Conservation (phyloP, 2,329 filamentous ascomycete genomes). For the Sclerotinia glacialis region DNA sequence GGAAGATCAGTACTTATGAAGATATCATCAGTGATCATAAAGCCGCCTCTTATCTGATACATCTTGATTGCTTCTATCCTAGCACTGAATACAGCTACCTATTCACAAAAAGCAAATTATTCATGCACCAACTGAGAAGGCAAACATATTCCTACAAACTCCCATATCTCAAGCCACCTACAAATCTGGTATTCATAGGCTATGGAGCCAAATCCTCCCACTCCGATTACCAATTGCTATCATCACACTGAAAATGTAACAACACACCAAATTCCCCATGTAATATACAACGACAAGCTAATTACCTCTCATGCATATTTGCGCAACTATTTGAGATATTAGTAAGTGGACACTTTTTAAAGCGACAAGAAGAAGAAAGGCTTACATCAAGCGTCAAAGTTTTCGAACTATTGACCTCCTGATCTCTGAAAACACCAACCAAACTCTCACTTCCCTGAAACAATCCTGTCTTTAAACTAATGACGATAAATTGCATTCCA, state of each 20-base stretch:
- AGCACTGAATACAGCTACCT: not conserved
- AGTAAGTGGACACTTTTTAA: slow-evolving; percentile 18
- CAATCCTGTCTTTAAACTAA: slow-evolving; percentile 89
- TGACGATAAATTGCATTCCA: slow-evolving; percentile 99
- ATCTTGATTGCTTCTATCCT: not conserved
- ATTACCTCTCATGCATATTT: slow-evolving; percentile 33
- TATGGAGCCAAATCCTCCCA: not conserved
- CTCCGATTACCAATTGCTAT: not conserved
- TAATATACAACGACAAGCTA: slow-evolving; percentile 16
- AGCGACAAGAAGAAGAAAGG: slow-evolving; percentile 27
- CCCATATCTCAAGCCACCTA: slow-evolving; percentile 7
- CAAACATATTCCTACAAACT: slow-evolving; percentile 9
- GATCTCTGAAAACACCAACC: slow-evolving; percentile 93
- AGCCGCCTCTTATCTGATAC: not conserved
- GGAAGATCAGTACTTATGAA: not conserved
- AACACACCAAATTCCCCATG: not conserved
- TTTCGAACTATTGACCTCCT: slow-evolving; percentile 87
- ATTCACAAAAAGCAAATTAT: slow-evolving; percentile 6
- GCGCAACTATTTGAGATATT: slow-evolving; percentile 29
- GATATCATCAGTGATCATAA: not conserved
- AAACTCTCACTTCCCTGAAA: slow-evolving; percentile 96
- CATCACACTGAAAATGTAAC: slow-evolving; percentile 4
- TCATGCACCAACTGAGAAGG: not conserved
- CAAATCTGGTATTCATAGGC: slow-evolving; percentile 15
- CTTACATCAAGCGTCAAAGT: slow-evolving; percentile 94